A percentile compares a stretch with the other conserved stretches of the same genome.
phyloP scores from a whole-genome alignment of 352 stramenopile genomes.

The Aphanomyces cochlioides region DNA sequence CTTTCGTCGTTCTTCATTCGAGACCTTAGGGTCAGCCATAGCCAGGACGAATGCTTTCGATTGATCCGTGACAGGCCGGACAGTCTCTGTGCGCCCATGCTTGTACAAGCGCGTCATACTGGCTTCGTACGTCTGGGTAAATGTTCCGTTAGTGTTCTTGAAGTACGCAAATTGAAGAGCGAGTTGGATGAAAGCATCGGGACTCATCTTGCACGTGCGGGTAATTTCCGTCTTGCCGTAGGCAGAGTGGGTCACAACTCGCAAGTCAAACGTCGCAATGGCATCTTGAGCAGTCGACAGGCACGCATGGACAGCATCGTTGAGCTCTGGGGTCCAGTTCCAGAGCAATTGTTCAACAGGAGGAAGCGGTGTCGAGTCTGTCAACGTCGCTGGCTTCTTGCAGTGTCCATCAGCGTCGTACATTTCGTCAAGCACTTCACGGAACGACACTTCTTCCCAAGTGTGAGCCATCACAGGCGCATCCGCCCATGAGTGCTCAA shows the following conservation, averaged over 20 bases:
- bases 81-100: conserved; percentile 93
- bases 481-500: conserved; percentile 93
- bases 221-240: conserved; percentile 88
- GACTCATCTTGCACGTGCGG: conserved; percentile 91
- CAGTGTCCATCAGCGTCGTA: conserved; percentile 58
- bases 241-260: conserved; percentile 82
- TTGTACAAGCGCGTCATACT: conserved; percentile 95
- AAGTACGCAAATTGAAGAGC: conserved; percentile 95
- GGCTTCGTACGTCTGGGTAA: conserved; percentile 96
- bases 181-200: conserved; percentile 96
- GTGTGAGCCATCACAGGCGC: conserved; percentile 82
- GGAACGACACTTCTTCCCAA: conserved; percentile 76
- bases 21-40: conserved; percentile 69
- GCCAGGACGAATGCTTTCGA: conserved; percentile 88
- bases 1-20: conserved; percentile 70
- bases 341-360: conserved; percentile 53
- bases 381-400: conserved; percentile 26
- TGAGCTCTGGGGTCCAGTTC: conserved; percentile 56
- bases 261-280: conserved; percentile 86
- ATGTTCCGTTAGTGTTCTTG: conserved; percentile 84
- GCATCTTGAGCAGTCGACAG: conserved; percentile 51
- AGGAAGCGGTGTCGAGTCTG: conserved; percentile 47
- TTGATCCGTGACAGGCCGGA: conserved; percentile 86
- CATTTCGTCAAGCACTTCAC: conserved; percentile 45
- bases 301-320: conserved; percentile 51